Base-by-base conservation (phyloP, 1,284 basidiomycete species). In the Ceratobasidium sp. region DNA sequence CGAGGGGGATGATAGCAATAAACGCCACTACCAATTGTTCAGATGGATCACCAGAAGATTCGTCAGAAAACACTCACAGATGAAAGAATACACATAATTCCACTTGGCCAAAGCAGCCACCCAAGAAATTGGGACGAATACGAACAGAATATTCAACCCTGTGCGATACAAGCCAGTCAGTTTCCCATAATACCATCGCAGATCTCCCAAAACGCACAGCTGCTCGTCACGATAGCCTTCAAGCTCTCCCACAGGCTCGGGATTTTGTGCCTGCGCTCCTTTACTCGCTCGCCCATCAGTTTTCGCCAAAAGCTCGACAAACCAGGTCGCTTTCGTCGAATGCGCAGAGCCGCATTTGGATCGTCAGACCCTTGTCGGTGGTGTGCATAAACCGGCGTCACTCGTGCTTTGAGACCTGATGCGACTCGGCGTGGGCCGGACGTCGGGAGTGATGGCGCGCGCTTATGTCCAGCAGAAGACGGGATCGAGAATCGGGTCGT, bases 61-160 rank as follows among this genome's bases (percentile, higher is more conserved):
- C 79, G 28, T 78, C 62, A 10, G 28, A 74, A 75, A 45, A 74
- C 6, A 75, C 76, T 41, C 75, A 76, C 45, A 72, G 28, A 77
- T 74, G 79, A 30, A 55, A 36, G 65, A 64, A 69, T 60, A 67
- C 76, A 76, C 12, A 64, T 72, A 67, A 86, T 62, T 58, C 74
- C 73, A 75, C 26, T 74, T 60, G 45, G 34, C 32, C 52, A 71
- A 89, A 76, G 89, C 87, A 0, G 85, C 82, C 1, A 81, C 83
- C 89, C 89, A 92, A 8, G 89, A 86, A 39, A 90, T 74, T 0
- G 89, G 89, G 9, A 90, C 83, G 76, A 88, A 83, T 0, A 90
- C 23, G n/a, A 90, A 76, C 36, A 91, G 82, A 0, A 85, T n/a
- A 75, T 90, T 91, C 21, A 89, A 77, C 83, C 85, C 88, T 89